Base-by-base conservation (phyloP, 495 filamentous ascomycete genomes). In the Neurospora hispaniola region DNA sequence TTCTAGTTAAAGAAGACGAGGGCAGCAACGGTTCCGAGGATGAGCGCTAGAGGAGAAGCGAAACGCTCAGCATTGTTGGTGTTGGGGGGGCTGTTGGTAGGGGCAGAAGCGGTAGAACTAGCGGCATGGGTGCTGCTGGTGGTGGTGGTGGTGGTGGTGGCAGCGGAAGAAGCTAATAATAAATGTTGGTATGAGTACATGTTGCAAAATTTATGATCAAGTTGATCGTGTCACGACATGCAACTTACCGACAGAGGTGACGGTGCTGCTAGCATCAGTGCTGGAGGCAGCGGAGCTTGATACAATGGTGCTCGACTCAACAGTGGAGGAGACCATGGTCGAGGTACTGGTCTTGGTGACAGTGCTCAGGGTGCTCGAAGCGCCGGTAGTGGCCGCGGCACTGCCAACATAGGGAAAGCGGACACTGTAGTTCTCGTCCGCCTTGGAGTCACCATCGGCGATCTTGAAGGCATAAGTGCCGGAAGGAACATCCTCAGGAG, bases 381-480 rank as follows among this genome's bases (percentile, higher is more conserved):
- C 73, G 71, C 77, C 74, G 71, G 59, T 79, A 70, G 75, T 59
- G 46, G 78, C 62, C 71, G 71, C 70, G 69, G 70, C 74, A 27
- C 77, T 77, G 74, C 82, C 82, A 6, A 39, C 18, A 68, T 82
- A 76, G 16, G 71, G 5, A 74, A 84, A 85, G 73, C 78, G 78
- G 40, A 72, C 2, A 76, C 81, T 84, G 80, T 79, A 86, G 83
- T 86, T 86, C 71, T 75, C 73, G 23, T 79, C 76, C 38, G 40
- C 71, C 41, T 68, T 78, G 27, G 48, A 59, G 27, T 66, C 31
- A 43, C 77, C 75, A 66, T 79, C 80, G 40, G 39, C 68, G 76
- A 86, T 83, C 78, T 80, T 74, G 73, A 86, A 76, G 75, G 83
- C 83, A 71, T 86, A 86, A 39, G 76, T 80, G 74, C 78, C 85